Base-by-base conservation (phyloP, 1,139 yeast genomes). In the Debaryomyces fabryi region DNA sequence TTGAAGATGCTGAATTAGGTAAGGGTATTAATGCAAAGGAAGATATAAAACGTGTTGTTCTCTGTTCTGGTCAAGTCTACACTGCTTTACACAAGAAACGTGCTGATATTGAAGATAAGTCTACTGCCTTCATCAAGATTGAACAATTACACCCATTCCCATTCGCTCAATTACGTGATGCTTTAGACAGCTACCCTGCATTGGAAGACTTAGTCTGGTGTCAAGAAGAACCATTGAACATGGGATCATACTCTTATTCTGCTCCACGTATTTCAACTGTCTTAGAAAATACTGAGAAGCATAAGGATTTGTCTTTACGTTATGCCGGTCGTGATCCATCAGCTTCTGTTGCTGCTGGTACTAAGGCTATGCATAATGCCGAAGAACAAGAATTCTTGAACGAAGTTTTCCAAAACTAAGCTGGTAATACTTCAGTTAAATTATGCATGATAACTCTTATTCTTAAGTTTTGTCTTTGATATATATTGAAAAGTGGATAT, bases 131-230 rank as follows among this genome's bases (percentile, higher is more conserved):
- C 69, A 74, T 93, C 63, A 89, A 86, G 76, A 66, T 95, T 61
- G 99, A 95, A 76, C 98, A 95, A 78, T 68, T 92, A 63, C 97
- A 95, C 68, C 99, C 99, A 71, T 95, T 95, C 98, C 99, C 99
- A 72, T 95, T 78, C 74, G 93, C 95, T 52, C 97, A 89, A 76
- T 76, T 95, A 63, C 87, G 91, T 67, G 97, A 92, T 62, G 74
- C 89, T 33, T 76, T 95, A 60, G 79, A 89, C 72, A 69, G 83
- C 48, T 95, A 87, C 79, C 90, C 96, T 65, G 85, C 85, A 69
- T 67, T 86, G 54, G 86, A 87, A 70, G 99, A 95, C 68, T 76
- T 95, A 60, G 96, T 91, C 42, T 95, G 95, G 95, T 87, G 96
- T 73, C 99, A 95, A 78, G 99, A 95, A 78, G 99, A 95, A 79